These are phyloP conservation scores for Eucalyptus cloeziana DNA, from an alignment of 345 rosid genomes.

Conservation along the genomic window DNA sequence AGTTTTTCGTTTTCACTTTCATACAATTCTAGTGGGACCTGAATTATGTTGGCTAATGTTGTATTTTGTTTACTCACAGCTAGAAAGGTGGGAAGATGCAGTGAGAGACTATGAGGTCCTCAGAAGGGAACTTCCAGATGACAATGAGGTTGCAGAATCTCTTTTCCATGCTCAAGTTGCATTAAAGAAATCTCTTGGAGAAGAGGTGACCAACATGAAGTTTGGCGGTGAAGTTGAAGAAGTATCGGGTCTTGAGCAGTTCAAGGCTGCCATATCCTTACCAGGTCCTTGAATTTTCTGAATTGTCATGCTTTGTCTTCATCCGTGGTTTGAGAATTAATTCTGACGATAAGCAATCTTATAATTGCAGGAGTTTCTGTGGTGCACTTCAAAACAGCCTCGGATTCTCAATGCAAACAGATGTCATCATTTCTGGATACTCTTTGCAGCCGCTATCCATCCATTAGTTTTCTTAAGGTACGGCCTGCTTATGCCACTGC, in stretches of 20 bases:
- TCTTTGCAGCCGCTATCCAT: constrained; percentile 77
- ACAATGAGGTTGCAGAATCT: constrained; percentile 78
- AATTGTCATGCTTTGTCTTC: background rate
- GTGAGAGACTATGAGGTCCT: constrained; percentile 79
- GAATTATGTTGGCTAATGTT: background rate
- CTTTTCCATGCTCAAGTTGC: constrained; percentile 93
- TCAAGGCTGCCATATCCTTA: constrained; percentile 66
- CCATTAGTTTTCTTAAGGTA: constrained; percentile 83
- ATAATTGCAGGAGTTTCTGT: constrained; percentile 51
- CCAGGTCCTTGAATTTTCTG: constrained; percentile 30
- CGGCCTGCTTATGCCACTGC: background rate
- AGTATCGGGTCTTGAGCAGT: constrained; percentile 58
- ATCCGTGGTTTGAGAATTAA: background rate
- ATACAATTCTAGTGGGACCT: background rate
- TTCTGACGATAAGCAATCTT: background rate
- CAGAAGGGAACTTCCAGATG: constrained; percentile 68
- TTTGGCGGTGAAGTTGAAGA: constrained; percentile 95
- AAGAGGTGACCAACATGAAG: constrained; percentile 83
- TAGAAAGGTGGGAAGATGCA: constrained; percentile 86
- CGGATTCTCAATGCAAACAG: constrained; percentile 72
- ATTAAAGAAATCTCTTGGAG: constrained; percentile 85
- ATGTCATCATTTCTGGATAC: constrained; percentile 64
- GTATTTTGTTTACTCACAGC: constrained; percentile 23
- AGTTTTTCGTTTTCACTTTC: background rate
- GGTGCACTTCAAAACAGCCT: constrained; percentile 53